Evolutionary conservation across 768 basidiomycete genomes (phyloP).

Genomic region (Pholiota molesta): DNA sequence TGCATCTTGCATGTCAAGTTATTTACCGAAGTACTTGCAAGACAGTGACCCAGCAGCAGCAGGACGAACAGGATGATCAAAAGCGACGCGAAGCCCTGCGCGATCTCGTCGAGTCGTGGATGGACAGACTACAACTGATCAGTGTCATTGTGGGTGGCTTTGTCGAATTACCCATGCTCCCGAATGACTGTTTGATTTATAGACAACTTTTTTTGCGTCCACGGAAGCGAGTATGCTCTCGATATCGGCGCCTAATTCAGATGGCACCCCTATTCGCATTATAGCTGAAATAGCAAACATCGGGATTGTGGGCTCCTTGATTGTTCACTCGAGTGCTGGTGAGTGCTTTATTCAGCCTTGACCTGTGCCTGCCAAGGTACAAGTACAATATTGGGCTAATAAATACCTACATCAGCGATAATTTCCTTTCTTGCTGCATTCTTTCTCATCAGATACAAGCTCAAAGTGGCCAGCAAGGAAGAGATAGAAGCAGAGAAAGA

Average conservation of each 20-base stretch:
- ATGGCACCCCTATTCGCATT: neutral
- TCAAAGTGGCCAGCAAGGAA: constrained; percentile 15
- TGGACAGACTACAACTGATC: constrained; percentile 63
- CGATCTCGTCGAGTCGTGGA: constrained; percentile 61
- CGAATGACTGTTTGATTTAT: neutral
- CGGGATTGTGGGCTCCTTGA: constrained; percentile 15
- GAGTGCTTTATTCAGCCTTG: neutral
- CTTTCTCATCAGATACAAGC: constrained; percentile 15
- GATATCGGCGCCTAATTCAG: constrained; percentile 10
- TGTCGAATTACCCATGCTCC: too few relatives aligned
- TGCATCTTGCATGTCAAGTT: neutral
- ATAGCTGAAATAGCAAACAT: constrained; percentile 12
- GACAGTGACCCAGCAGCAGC: constrained; percentile 7
- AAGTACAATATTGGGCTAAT: neutral
- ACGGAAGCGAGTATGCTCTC: constrained; percentile 18
- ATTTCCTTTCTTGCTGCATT: constrained; percentile 20
- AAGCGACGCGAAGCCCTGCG: constrained; percentile 35
- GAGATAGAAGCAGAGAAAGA: constrained; percentile 6
- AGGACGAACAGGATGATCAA: constrained; percentile 5
- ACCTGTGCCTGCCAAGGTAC: too few relatives aligned
- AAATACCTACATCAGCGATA: constrained; percentile 4
- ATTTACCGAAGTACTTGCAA: neutral
- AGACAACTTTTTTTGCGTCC: constrained; percentile 20
- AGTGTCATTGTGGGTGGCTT: constrained; percentile 52
- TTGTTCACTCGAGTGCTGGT: constrained; percentile 18